These are phyloP conservation scores for Sordariomycetes sp. DNA, from an alignment of 2,329 filamentous ascomycete species.

Conservation along the genomic window DNA sequence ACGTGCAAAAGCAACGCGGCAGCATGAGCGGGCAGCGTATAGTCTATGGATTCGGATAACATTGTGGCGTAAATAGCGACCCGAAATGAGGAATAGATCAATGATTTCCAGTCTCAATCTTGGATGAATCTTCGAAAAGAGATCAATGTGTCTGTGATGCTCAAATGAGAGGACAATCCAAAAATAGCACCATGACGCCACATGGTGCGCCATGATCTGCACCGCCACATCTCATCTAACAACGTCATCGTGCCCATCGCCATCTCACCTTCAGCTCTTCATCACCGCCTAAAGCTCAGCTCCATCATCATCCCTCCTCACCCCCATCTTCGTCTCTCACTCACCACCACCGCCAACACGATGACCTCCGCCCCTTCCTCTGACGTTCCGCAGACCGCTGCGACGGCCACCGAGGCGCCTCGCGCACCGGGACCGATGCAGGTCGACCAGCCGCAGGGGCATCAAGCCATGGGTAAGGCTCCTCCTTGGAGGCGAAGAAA, in stretches of 20 bases:
- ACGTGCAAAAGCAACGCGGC: conserved; percentile 20
- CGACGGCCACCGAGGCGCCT: background rate
- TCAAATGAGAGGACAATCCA: background rate
- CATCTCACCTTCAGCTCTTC: background rate
- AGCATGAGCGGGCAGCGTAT: too few species aligned
- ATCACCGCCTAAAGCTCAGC: background rate
- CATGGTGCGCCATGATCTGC: background rate
- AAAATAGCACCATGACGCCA: background rate
- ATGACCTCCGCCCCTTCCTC: background rate
- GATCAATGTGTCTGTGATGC: background rate
- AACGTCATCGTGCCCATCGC: background rate
- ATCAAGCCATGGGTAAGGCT: conserved; percentile 1
- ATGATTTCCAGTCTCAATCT: background rate
- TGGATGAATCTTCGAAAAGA: background rate
- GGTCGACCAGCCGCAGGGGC: background rate
- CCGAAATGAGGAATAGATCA: background rate
- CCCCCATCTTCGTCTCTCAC: background rate
- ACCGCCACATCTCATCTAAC: background rate
- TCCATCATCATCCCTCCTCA: background rate
- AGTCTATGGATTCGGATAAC: too few species aligned
- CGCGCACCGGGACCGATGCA: background rate
- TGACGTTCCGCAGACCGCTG: too few species aligned
- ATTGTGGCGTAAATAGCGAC: conserved; percentile 7
- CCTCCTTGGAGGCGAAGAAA: background rate
- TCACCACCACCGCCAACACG: background rate